Evolutionary conservation across 75 land plant species (phyloP).

Genomic region (Adiantum capillusveneris): DNA sequence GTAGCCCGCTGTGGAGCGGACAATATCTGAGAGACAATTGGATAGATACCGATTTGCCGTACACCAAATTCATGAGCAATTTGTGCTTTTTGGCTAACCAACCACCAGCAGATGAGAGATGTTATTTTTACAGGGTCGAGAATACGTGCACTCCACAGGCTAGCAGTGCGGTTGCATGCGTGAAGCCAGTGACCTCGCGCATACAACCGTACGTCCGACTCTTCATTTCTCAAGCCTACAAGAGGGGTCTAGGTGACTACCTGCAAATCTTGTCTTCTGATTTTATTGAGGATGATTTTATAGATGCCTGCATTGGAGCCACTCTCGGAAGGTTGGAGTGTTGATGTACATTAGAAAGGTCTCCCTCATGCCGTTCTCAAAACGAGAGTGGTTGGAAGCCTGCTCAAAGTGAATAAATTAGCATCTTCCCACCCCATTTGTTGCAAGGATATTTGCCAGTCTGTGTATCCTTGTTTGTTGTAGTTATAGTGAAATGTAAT

Average conservation of each 20-base stretch:
- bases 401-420: no score
- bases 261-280: conserved; percentile 84
- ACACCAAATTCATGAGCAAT: conserved; percentile 71
- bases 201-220: conserved; percentile 61
- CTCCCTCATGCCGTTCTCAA: no score
- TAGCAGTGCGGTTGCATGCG: conserved; percentile 60
- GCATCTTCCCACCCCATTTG: no score
- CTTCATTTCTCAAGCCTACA: conserved; percentile 62
- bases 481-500: no score
- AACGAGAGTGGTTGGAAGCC: no score
- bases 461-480: no score
- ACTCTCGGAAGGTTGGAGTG: conserved; percentile 59
- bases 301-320: conserved; percentile 77
- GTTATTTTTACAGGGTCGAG: conserved; percentile 83
- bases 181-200: conserved; percentile 64
- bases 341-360: no score
- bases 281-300: conserved; percentile 73
- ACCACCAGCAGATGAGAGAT: conserved; percentile 43
- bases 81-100: conserved; percentile 53
- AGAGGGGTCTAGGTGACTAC: conserved; percentile 45
- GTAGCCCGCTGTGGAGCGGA: conserved; percentile 52
- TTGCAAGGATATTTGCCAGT: no score
- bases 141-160: conserved; percentile 86
- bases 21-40: conserved; percentile 66
- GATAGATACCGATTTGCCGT: conserved; percentile 86